Evolutionary conservation across 306 rosid species (phyloP).

Genomic region (Mimosa pudica): DNA sequence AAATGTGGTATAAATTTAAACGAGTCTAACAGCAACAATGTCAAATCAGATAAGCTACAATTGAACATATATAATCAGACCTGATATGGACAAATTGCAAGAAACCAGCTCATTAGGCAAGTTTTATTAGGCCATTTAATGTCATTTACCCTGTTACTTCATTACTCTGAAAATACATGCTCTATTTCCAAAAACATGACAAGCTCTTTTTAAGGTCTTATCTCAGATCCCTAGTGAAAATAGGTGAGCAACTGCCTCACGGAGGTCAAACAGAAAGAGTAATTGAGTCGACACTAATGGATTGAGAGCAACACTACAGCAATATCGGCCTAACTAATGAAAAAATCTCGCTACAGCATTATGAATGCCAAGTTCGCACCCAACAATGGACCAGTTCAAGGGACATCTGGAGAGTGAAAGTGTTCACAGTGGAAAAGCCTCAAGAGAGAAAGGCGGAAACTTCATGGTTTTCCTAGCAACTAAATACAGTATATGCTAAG

Average conservation of each 20-base stretch:
- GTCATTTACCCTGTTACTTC: background rate
- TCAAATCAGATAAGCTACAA: constrained; percentile 3
- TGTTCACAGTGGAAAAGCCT: background rate
- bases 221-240: background rate
- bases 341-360: background rate
- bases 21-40: background rate
- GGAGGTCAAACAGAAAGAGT: background rate
- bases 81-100: background rate
- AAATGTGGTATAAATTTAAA: constrained; percentile 10
- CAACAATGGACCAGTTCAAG: background rate
- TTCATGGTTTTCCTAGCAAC: background rate
- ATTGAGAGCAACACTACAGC: background rate
- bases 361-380: background rate
- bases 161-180: background rate
- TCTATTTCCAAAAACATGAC: constrained; percentile 2
- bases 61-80: background rate
- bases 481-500: background rate
- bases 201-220: constrained; percentile 1
- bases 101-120: constrained; percentile 8
- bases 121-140: background rate
- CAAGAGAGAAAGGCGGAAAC: background rate
- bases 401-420: no score
- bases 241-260: background rate
- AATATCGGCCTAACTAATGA: background rate
- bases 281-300: background rate